Evolutionary conservation across 345 rosid species (phyloP).

Genomic region (Garcia nutans): DNA sequence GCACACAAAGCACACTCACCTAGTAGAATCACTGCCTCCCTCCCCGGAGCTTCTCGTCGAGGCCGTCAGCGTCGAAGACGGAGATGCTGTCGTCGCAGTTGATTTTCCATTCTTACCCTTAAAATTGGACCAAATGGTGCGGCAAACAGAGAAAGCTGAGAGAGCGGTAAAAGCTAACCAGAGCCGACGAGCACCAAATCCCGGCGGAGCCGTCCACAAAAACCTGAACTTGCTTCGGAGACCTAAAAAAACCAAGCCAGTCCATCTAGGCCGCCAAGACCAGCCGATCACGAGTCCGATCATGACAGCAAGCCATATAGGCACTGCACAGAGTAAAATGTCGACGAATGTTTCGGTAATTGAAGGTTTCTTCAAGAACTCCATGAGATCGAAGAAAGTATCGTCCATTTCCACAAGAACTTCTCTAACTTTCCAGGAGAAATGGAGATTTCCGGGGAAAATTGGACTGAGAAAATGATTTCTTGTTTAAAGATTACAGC

Average conservation of each 20-base stretch:
- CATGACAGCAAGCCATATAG: slow-evolving; percentile 96
- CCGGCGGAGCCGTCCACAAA: slow-evolving; percentile 87
- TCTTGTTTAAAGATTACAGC: background rate
- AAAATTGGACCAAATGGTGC: slow-evolving; percentile 63
- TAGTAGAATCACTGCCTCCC: slow-evolving; percentile 28
- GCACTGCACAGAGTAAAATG: slow-evolving; percentile 83
- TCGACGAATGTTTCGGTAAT: slow-evolving; percentile 88
- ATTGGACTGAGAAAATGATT: background rate
- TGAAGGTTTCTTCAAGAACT: slow-evolving; percentile 57
- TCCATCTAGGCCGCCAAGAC: slow-evolving; percentile 99
- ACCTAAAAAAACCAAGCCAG: slow-evolving; percentile 74
- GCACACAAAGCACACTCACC: slow-evolving; percentile 32
- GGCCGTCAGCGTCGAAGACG: slow-evolving; percentile 17
- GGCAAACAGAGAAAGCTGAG: slow-evolving; percentile 74
- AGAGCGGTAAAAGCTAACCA: slow-evolving; percentile 95
- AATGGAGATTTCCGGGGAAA: slow-evolving; percentile 1
- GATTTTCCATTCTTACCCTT: slow-evolving; percentile 42
- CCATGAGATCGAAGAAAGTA: slow-evolving; percentile 54
- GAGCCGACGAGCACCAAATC: slow-evolving; percentile 88
- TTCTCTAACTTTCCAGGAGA: background rate
- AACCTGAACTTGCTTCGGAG: slow-evolving; percentile 76
- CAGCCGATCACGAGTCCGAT: slow-evolving; percentile 95
- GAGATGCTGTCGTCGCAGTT: slow-evolving; percentile 4
- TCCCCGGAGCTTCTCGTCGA: slow-evolving; percentile 25
- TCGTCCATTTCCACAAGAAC: slow-evolving; percentile 51